Conservation (phyloP, 768 basidiomycete species). For the Trametes meyenii region DNA sequence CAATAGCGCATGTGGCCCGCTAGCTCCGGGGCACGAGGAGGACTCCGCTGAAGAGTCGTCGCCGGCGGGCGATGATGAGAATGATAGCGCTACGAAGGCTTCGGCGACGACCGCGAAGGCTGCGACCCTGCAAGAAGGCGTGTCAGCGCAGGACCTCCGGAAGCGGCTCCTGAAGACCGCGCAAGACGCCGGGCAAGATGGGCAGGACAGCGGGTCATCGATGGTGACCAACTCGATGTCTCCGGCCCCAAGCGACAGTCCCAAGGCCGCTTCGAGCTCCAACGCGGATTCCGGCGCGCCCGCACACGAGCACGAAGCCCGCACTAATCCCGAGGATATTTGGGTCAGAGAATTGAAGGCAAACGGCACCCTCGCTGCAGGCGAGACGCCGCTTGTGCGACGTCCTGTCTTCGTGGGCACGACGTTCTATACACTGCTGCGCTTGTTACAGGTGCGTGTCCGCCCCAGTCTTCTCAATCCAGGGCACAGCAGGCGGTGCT, state of each 20-base stretch:
- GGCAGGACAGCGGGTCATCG: conserved; percentile 22
- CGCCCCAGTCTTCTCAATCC: not conserved
- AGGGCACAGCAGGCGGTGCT: conserved; percentile 15
- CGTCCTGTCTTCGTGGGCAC: conserved; percentile 88
- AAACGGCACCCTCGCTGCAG: conserved; percentile 22
- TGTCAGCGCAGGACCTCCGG: conserved; percentile 69
- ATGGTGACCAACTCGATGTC: conserved; percentile 41
- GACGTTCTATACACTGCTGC: conserved; percentile 87
- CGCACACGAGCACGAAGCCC: conserved; percentile 15
- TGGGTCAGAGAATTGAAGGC: conserved; percentile 57
- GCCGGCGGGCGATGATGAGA: conserved; percentile 24
- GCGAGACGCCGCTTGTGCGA: conserved; percentile 36
- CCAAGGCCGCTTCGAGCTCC: conserved; percentile 1
- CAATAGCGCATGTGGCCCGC: conserved; percentile 61
- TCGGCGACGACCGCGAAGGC: conserved; percentile 10
- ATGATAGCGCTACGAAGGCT: conserved; percentile 28
- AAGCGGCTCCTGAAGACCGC: conserved; percentile 80
- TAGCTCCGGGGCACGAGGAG: conserved; percentile 48
- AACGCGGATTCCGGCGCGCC: conserved; percentile 10
- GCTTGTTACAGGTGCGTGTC: conserved; percentile 78
- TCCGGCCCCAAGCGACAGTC: conserved; percentile 27
- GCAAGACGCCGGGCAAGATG: conserved; percentile 50
- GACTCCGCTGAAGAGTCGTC: conserved; percentile 31
- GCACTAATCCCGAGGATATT: conserved; percentile 45
- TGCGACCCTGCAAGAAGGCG: conserved; percentile 42